phyloP scores from a whole-genome alignment of 495 filamentous ascomycete genomes.

The Penicillium manginii region DNA sequence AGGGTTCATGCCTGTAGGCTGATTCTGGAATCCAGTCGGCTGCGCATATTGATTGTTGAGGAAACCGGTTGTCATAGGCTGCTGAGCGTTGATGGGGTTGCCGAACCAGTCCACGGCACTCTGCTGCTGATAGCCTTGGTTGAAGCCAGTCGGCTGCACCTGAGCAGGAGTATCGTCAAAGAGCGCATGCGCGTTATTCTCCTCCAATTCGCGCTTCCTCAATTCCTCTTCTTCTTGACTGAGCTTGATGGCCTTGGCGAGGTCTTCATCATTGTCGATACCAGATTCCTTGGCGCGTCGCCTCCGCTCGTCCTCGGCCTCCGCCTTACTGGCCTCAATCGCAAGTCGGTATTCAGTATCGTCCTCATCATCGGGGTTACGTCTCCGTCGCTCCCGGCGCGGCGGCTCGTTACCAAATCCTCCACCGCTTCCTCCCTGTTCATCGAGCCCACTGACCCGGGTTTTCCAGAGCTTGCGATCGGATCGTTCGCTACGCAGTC shows the following conservation, averaged over 20 bases:
- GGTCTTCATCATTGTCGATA: constrained; percentile 73
- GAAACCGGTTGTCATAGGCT: constrained; percentile 80
- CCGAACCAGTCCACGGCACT: constrained; percentile 94
- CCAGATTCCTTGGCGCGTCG: constrained; percentile 60
- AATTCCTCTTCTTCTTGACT: constrained; percentile 94
- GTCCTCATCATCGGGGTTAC: constrained; percentile 70
- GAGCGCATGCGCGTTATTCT: constrained; percentile 80
- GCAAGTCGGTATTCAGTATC: constrained; percentile 92
- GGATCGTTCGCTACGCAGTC: constrained; percentile 85
- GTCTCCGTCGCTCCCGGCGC: constrained; percentile 50
- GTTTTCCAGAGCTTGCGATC: constrained; percentile 97
- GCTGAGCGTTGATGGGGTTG: constrained; percentile 80
- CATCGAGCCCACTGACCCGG: constrained; percentile 89
- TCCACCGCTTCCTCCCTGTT: constrained; percentile 56
- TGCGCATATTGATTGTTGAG: constrained; percentile 84
- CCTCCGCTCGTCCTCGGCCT: constrained; percentile 90
- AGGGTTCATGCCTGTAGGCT: constrained; percentile 70
- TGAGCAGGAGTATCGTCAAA: constrained; percentile 82
- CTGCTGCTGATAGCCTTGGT: constrained; percentile 97
- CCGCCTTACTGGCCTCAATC: constrained; percentile 93
- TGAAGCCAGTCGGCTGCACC: constrained; percentile 83
- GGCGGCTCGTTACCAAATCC: constrained; percentile 39
- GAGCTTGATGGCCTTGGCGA: constrained; percentile 93
- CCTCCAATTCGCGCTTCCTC: constrained; percentile 84
- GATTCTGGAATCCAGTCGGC: constrained; percentile 64